Evolutionary conservation across 2,329 filamentous ascomycete genomes (phyloP), one percentile per base, ranked within the genome.

Genomic region (Talaromyces marneffei): DNA sequence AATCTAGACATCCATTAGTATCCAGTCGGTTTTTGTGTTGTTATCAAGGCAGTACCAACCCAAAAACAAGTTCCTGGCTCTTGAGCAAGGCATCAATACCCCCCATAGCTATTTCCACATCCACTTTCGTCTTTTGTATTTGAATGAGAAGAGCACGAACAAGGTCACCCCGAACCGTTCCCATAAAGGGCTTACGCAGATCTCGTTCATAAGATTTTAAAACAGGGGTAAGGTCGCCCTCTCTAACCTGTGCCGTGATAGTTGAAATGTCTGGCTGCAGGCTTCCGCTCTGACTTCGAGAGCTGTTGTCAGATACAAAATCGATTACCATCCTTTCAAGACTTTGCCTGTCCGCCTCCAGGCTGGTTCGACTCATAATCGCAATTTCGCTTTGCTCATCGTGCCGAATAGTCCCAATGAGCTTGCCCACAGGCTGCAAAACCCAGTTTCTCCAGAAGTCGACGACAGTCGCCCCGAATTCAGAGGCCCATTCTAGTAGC

Each of bases 371-470:
- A 77, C 92, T 97, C 89, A 99, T 94, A 66, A 99, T 90, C 48
- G 93, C 94, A 66, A 99, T 93, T 72, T 97, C 93, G 71, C 91
- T 96, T 66, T 87, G 89, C 68, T 90, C 87, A 69, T 97, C 91
- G 73, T 97, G 94, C 4, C 93, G 87, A 66, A 99, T 97, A 0
- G 94, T 99, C 54, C 88, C 87, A 62, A 99, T 85, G 18, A 99
- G 82, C 72, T 91, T 93, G 68, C 86, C 86, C 0, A 86, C 82
- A 0, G 94, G 94, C 65, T 96, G 89, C 10, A 99, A 79, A 2
- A 99, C 89, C 94, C 94, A 99, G 73, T 99, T 99, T 63, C 87
- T 82, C 90, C 92, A 97, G 72, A 99, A 99, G 74, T 96, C 93
- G 59, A 90, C 83, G 0, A 87, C 78, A 0, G 94, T 99, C 1